Evolutionary conservation across 2,329 filamentous ascomycete genomes (phyloP).

Genomic region (Lasiodiplodia sp.): DNA sequence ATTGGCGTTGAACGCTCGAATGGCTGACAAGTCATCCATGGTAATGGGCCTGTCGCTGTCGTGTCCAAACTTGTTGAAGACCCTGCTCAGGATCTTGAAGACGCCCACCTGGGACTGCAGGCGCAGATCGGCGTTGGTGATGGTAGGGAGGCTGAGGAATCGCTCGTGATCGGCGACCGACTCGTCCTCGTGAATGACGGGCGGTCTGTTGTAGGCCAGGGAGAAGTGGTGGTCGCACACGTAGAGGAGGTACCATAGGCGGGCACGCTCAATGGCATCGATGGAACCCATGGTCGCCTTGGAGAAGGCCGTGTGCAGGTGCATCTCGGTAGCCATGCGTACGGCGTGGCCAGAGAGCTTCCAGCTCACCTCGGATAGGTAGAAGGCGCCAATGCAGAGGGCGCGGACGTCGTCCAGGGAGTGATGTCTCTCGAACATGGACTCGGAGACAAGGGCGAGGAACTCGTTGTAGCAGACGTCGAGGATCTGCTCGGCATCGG

Average conservation of each 20-base stretch:
- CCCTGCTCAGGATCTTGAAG: slow-evolving; percentile 44
- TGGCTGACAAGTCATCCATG: slow-evolving; percentile 47
- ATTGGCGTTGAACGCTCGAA: slow-evolving; percentile 51
- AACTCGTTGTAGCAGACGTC: slow-evolving; percentile 45
- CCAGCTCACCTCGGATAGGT: slow-evolving; percentile 51
- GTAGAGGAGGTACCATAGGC: slow-evolving; percentile 51
- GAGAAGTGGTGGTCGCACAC: slow-evolving; percentile 51
- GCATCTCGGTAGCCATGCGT: slow-evolving; percentile 50
- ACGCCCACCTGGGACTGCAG: slow-evolving; percentile 42
- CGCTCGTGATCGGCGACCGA: slow-evolving; percentile 47
- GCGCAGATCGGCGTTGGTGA: slow-evolving; percentile 42
- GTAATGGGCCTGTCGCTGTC: slow-evolving; percentile 46
- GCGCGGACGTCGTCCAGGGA: slow-evolving; percentile 50
- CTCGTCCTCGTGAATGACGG: slow-evolving; percentile 48
- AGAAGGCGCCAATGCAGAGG: slow-evolving; percentile 50
- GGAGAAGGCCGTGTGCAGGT: slow-evolving; percentile 48
- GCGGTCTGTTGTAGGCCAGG: slow-evolving; percentile 51
- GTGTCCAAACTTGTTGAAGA: slow-evolving; percentile 44
- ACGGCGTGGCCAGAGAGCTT: slow-evolving; percentile 50
- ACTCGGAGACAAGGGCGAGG: slow-evolving; percentile 42
- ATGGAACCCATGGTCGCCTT: slow-evolving; percentile 45
- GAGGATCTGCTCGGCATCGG: slow-evolving; percentile 39
- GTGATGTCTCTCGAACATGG: slow-evolving; percentile 45
- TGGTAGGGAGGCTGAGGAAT: slow-evolving; percentile 41
- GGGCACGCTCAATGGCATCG: slow-evolving; percentile 46